Percentiles rank a stretch among this genome's conserved stretches.
Conservation (phyloP, 192 early-diverging fungal species). For the Lunasporangiospora selenospora region DNA sequence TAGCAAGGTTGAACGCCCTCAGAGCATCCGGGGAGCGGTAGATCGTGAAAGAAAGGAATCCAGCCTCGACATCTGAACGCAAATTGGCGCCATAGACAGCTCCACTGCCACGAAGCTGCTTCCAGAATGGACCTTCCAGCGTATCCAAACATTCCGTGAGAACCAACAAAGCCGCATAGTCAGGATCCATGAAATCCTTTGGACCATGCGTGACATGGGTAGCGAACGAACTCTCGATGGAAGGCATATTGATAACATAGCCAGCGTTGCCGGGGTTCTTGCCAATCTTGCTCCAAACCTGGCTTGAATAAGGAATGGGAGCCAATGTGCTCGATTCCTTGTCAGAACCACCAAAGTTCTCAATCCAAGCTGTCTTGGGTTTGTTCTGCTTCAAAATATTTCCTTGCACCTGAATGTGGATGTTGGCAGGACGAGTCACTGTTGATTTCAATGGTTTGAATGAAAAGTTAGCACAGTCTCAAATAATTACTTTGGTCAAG, state of each 20-base stretch:
- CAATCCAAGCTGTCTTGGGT: conserved; percentile 52
- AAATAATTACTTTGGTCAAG: neutral
- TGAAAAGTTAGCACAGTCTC: neutral
- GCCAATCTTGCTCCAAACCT: conserved; percentile 50
- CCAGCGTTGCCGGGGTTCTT: conserved; percentile 49
- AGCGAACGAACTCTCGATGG: conserved; percentile 64
- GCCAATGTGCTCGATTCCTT: conserved; percentile 18
- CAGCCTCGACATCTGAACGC: conserved; percentile 51
- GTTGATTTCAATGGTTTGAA: neutral
- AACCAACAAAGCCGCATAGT: conserved; percentile 62
- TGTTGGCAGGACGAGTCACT: conserved; percentile 58
- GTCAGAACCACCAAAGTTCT: conserved; percentile 33
- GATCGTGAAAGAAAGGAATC: conserved; percentile 55
- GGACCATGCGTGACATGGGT: conserved; percentile 57
- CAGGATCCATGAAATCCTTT: conserved; percentile 52
- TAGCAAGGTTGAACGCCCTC: conserved; percentile 60
- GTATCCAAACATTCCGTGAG: conserved; percentile 60
- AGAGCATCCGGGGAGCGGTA: conserved; percentile 60
- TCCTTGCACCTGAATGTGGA: conserved; percentile 61
- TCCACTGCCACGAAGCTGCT: conserved; percentile 65
- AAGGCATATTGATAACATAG: conserved; percentile 56
- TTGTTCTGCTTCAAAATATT: conserved; percentile 54
- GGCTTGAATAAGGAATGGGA: conserved; percentile 48
- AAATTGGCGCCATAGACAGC: conserved; percentile 60
- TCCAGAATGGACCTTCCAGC: conserved; percentile 68